A percentile compares a stretch with the other conserved stretches of the same genome.
phyloP scores from a whole-genome alignment of 257 asterid genomes.

The Solanum gandarillasii region DNA sequence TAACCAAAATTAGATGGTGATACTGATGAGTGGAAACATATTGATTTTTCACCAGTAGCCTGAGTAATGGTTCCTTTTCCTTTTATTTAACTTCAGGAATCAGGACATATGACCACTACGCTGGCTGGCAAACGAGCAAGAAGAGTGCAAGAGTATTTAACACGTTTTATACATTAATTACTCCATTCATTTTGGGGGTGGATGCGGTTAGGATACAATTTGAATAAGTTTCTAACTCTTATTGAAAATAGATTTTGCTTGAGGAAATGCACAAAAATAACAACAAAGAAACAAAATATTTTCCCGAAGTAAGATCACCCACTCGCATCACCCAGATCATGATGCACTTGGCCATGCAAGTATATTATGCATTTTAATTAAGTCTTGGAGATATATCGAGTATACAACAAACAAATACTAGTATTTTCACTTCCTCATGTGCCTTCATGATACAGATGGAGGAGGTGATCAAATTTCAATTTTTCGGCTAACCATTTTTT shows the following conservation, averaged over 20 bases:
- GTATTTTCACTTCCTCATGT: not conserved
- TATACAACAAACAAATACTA: not conserved
- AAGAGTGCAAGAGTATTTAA: not conserved
- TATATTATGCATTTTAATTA: not conserved
- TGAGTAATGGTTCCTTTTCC: not conserved
- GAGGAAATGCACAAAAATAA: not conserved
- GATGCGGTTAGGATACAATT: not conserved
- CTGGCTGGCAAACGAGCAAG: not conserved
- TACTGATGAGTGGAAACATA: not conserved
- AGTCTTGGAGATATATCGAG: not conserved
- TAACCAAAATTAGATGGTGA: not conserved
- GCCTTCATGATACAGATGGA: not conserved
- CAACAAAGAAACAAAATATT: not conserved
- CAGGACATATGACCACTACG: not conserved
- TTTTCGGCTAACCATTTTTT: no score
- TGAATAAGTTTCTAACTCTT: not conserved
- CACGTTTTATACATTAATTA: not conserved
- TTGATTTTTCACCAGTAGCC: not conserved
- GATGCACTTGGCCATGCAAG: not conserved
- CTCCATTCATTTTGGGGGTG: not conserved
- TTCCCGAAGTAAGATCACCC: not conserved
- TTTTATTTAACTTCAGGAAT: not conserved
- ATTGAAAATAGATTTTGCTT: not conserved
- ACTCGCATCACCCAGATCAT: not conserved
- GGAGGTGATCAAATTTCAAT: not conserved